A percentile compares a stretch with the other conserved stretches of the same genome.
Evolutionary conservation across 345 rosid genomes (phyloP).

Genomic region (Litchi chinensis): DNA sequence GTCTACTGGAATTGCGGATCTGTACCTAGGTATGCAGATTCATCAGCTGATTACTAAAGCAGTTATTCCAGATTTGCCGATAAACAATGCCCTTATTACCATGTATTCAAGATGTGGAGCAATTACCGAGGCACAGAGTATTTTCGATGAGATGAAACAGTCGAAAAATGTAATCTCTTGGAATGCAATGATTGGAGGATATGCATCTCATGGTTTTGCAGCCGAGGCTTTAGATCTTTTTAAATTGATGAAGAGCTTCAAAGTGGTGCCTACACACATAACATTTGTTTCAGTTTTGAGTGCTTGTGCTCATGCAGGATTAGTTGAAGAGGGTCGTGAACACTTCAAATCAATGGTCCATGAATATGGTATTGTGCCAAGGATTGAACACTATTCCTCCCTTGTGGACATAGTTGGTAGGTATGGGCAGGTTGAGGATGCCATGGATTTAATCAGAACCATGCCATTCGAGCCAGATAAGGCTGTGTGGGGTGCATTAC

Average conservation of each 20-base stretch:
- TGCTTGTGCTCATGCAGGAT: slow-evolving; percentile 72
- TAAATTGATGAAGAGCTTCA: slow-evolving; percentile 45
- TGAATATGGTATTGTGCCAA: slow-evolving; percentile 55
- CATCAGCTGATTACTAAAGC: slow-evolving; percentile 62
- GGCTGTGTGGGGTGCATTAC: slow-evolving; percentile 80
- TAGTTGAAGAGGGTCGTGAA: slow-evolving; percentile 56
- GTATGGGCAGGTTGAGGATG: slow-evolving; percentile 62
- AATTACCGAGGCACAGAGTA: slow-evolving; percentile 45
- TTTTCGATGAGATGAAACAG: slow-evolving; percentile 49
- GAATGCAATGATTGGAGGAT: slow-evolving; percentile 91
- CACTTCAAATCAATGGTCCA: slow-evolving; percentile 55
- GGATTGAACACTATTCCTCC: slow-evolving; percentile 65
- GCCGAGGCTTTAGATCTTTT: slow-evolving; percentile 58
- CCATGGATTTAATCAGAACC: slow-evolving; percentile 50
- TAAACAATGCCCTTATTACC: slow-evolving; percentile 64
- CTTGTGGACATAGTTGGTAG: slow-evolving; percentile 59
- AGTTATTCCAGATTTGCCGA: slow-evolving; percentile 54
- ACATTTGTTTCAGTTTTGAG: slow-evolving; percentile 68
- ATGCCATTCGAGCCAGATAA: slow-evolving; percentile 70
- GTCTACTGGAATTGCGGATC: slow-evolving; percentile 62
- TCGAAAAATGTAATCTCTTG: slow-evolving; percentile 67
- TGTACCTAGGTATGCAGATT: slow-evolving; percentile 64
- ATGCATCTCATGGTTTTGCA: slow-evolving; percentile 68
- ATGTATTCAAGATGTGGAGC: slow-evolving; percentile 76
- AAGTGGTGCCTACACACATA: slow-evolving; percentile 59